Evolutionary conservation across 495 filamentous ascomycete genomes (phyloP), one percentile per base, ranked within the genome.

Genomic region (Penicillium roqueforti): DNA sequence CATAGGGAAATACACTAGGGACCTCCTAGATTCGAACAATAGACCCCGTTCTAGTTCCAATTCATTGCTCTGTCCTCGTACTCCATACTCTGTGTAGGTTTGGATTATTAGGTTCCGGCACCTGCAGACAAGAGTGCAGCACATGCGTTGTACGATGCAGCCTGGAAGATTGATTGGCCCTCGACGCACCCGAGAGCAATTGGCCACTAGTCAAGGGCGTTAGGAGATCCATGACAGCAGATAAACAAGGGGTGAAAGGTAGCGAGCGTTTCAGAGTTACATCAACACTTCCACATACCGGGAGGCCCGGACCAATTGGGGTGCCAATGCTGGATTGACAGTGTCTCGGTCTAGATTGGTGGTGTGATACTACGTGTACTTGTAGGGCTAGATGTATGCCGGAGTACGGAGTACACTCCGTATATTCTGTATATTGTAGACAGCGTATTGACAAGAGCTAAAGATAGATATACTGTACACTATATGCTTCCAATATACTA

Each of bases 201-300:
- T 25, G 34, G 16, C 47, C 49, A 43, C 37, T 51, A 31, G 26
- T 26, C 22, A 47, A 20, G 29, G 29, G 20, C 32, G 20, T 49
- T 36, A 10, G 31, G 14, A 45, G 42, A 45, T 45, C 23, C 42
- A 49, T 48, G 46, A 38, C 47, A 51, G 39, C 14, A 19, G 25
- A 42, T 13, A 44, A 42, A 32, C 50, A 52, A 52, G 50, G 50
- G 50, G 31, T 23, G 18, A 42, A 28, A 14, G 20, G 42, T n/a
- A 23, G 39, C 19, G 40, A 45, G 16, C 19, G 40, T 52, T 52
- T 52, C 50, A 52, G 38, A 48, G 50, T 52, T 52, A 52, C 50
- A 52, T 52, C 40, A 14, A 43, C 50, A 52, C 18, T 25, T 45
- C 42, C 16, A 28, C 42, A 45, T 45, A 45, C 42, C 42, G 26